Evolutionary conservation across 768 basidiomycete genomes (phyloP), one percentile per base, ranked within the genome.

Genomic region (Leccinum subgranulosum): DNA sequence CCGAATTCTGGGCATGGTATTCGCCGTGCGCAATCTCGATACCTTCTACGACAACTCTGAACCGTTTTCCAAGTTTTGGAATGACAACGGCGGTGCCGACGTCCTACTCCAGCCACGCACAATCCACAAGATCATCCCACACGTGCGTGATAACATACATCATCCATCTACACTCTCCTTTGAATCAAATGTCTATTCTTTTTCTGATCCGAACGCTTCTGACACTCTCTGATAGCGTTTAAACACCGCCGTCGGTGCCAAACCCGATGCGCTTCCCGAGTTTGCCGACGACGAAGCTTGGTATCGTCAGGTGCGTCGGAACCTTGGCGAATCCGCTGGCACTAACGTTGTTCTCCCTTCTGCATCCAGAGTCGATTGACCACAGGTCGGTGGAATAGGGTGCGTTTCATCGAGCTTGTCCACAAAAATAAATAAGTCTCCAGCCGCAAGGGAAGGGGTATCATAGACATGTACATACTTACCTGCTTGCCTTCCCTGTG

Each of bases 41-140:
- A 61, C 57, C 1, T 34, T 73, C n/a, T 75, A 78, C 50, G 77
- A 80, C 50, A 79, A 75, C 57, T 78, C 78, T 17, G 59, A 64
- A 34, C 60, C 74, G 0, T 80, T 80, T 59, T 50, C 63, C 1
- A 57, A 29, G 48, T 79, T 69, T 59, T 54, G 79, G 58, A 47
- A 67, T 65, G 27, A 55, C 62, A 9, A 55, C 66, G 41, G 64
- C 10, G 34, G 58, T 4, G 45, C 64, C 60, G 53, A 67, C 47
- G 39, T 33, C 25, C 66, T 3, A 52, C 64, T 64, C 61, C 73
- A 57, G 54, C 63, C 58, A 54, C 72, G 62, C 63, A 53, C 55
- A 34, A 69, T 45, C 56, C 66, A 64, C 70, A 75, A 52, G 48
- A 70, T 79, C 34, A 60, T 79, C 19, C 72, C 77, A 17, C 74